These are phyloP conservation scores for Aureobasidium sp. DNA, from an alignment of 2,329 filamentous ascomycete species.

Conservation along the genomic window DNA sequence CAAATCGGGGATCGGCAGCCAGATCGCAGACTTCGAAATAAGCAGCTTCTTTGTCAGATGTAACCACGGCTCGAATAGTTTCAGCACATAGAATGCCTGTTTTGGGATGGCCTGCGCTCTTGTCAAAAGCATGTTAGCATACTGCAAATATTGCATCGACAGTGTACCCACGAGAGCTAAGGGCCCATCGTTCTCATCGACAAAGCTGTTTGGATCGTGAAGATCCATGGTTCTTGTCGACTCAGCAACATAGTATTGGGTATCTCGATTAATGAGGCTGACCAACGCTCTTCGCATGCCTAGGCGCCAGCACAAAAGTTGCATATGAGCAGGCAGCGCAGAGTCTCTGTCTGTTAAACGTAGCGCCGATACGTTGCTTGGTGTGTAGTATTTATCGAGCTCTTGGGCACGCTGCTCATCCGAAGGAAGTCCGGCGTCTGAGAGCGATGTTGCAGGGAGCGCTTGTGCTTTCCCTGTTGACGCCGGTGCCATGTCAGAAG, in stretches of 20 bases:
- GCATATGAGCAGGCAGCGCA: slow-evolving; percentile 38
- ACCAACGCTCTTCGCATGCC: slow-evolving; percentile 42
- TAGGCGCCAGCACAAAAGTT: slow-evolving; percentile 41
- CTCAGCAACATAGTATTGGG: slow-evolving; percentile 45
- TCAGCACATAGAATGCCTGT: slow-evolving; percentile 50
- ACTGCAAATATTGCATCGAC: neutral
- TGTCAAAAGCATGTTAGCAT: neutral
- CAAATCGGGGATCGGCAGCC: slow-evolving; percentile 22
- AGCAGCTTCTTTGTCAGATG: slow-evolving; percentile 22
- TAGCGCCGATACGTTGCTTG: slow-evolving; percentile 7
- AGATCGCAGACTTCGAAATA: slow-evolving; percentile 29
- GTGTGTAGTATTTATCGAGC: slow-evolving; percentile 20
- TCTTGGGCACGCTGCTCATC: slow-evolving; percentile 19
- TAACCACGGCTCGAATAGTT: slow-evolving; percentile 32
- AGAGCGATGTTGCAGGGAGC: neutral
- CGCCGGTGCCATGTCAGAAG: neutral
- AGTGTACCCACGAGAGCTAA: slow-evolving; percentile 25
- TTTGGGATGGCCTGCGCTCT: slow-evolving; percentile 46
- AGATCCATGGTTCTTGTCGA: slow-evolving; percentile 40
- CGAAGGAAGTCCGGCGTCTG: neutral
- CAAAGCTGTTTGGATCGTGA: slow-evolving; percentile 15
- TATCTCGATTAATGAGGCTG: slow-evolving; percentile 39
- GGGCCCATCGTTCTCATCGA: slow-evolving; percentile 19
- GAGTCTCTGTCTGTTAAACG: slow-evolving; percentile 20
- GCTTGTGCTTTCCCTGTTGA: neutral